Conservation (phyloP, 1,284 basidiomycete genomes). For the Trametes versicolor region DNA sequence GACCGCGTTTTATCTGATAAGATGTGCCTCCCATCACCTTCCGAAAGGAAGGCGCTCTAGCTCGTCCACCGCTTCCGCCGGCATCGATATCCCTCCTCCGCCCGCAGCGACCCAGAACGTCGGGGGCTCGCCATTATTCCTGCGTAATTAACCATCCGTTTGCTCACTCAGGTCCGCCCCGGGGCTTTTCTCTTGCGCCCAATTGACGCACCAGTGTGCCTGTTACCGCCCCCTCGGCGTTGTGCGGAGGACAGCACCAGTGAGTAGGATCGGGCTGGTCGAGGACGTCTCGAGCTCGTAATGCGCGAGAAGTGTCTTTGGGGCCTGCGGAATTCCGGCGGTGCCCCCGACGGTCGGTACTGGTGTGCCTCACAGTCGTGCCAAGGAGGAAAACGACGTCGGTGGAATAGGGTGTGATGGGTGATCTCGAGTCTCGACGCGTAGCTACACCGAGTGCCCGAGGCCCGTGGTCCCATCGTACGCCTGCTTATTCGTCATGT, state of each 20-base stretch:
- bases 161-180: no score
- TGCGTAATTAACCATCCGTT: background rate
- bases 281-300: slow-evolving; percentile 3
- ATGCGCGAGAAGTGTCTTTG: background rate
- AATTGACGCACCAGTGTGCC: background rate
- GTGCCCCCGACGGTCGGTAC: background rate
- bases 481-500: background rate
- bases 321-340: background rate
- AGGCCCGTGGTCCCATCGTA: slow-evolving; percentile 6
- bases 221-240: background rate
- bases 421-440: slow-evolving; percentile 16
- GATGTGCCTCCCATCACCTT: slow-evolving; percentile 17
- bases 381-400: background rate
- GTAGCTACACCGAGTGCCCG: background rate
- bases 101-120: background rate
- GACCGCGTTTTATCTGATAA: slow-evolving; percentile 26
- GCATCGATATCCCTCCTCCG: background rate
- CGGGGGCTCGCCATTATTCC: background rate
- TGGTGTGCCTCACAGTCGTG: slow-evolving; percentile 8
- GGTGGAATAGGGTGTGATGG: background rate
- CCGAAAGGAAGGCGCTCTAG: slow-evolving; percentile 23
- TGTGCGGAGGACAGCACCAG: background rate
- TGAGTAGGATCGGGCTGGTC: no score
- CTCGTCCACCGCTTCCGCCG: slow-evolving; percentile 5
- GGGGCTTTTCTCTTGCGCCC: background rate